These are phyloP conservation scores for Rhodotorula babjevae DNA, from an alignment of 768 basidiomycete species.

Conservation along the genomic window DNA sequence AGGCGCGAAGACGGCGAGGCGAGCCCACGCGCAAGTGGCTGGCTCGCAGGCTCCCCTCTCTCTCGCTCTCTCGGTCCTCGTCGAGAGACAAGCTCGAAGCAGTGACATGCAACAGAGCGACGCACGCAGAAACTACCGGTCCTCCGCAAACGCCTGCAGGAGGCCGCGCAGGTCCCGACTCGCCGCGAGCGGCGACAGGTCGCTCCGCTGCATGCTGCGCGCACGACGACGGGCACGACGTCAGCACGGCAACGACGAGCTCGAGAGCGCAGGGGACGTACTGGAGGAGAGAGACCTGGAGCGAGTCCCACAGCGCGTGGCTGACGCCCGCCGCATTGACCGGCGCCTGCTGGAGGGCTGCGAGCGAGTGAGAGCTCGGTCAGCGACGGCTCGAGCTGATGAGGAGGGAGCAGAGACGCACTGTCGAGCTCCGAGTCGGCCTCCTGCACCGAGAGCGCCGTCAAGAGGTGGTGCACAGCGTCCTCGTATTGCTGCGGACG, in stretches of 20 bases:
- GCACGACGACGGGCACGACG: neutral
- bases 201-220: slow-evolving; percentile 27
- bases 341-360: slow-evolving; percentile 45
- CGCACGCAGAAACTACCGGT: neutral
- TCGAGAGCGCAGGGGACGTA: neutral
- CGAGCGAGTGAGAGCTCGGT: slow-evolving; percentile 6
- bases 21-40: neutral
- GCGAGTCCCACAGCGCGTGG: slow-evolving; percentile 76
- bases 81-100: neutral
- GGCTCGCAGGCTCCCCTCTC: neutral
- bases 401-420: neutral
- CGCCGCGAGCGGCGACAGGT: slow-evolving; percentile 1
- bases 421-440: slow-evolving; percentile 60
- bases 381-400: neutral
- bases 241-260: no score
- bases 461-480: slow-evolving; percentile 57
- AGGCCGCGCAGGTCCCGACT: slow-evolving; percentile 11
- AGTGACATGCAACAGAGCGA: neutral
- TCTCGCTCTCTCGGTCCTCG: neutral
- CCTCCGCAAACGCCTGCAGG: neutral
- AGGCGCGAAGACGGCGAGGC: neutral
- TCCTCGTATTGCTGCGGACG: slow-evolving; percentile 68
- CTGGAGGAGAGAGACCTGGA: slow-evolving; percentile 54
- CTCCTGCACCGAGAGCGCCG: slow-evolving; percentile 84
- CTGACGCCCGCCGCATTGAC: slow-evolving; percentile 60